These are phyloP conservation scores for Carnegiea gigantea DNA, from an alignment of 179 eudicot species.

Conservation along the genomic window DNA sequence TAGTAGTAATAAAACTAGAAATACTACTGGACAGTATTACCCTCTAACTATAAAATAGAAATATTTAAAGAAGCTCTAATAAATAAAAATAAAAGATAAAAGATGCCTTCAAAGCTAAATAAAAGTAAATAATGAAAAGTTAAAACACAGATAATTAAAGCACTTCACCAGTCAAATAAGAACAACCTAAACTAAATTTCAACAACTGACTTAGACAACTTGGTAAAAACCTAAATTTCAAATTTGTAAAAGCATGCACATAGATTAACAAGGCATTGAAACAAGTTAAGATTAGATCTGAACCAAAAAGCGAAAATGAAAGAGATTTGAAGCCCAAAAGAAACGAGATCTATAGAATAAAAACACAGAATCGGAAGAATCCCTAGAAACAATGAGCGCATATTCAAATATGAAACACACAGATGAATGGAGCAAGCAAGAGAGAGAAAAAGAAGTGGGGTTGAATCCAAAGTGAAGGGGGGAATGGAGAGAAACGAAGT, in stretches of 20 bases:
- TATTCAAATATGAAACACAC: constrained; percentile 7
- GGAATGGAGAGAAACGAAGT: neutral
- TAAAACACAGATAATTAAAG: no score
- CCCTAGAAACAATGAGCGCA: neutral
- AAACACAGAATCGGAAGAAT: neutral
- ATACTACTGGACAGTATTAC: no score
- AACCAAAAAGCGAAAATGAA: neutral
- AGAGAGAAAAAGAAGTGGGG: constrained; percentile 7
- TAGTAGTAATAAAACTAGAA: no score
- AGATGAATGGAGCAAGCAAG: neutral
- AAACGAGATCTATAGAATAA: neutral
- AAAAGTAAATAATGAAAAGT: no score
- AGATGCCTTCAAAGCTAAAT: no score
- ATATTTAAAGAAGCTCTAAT: no score
- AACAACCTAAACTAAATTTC: no score
- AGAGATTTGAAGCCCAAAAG: neutral
- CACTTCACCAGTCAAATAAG: no score
- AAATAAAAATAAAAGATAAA: no score
- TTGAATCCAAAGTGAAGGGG: neutral
- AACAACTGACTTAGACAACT: neutral
- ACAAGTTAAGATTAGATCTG: neutral
- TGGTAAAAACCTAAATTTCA: neutral
- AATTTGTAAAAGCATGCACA: neutral
- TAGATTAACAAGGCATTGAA: neutral
- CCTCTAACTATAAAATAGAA: no score